Evolutionary conservation across 1,284 basidiomycete species (phyloP), one percentile per base, ranked within the genome.

Genomic region (Sphagnurus paluster): DNA sequence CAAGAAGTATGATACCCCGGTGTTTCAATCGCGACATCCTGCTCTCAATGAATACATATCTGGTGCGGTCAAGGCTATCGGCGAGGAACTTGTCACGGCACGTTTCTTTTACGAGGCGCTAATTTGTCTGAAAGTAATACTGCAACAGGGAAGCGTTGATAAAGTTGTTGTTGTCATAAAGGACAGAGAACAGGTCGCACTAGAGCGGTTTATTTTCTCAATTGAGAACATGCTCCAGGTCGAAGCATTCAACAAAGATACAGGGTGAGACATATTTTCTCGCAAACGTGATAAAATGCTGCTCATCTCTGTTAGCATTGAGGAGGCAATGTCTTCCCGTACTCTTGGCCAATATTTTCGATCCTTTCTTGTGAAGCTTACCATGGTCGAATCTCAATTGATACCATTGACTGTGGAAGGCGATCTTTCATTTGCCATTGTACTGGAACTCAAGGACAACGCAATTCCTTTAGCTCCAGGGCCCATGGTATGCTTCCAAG

Each of bases 21-120:
- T 96, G 16, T 97, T 87, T 61, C 92, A 97, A 67, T 93, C 90
- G 3, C 86, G 93, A 4, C 91, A 95, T 60, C 93, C 93, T 0
- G 80, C 80, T 21, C 72, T 98, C 39, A 89, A 90, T 56, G 83
- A 89, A 35, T 98, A 98, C 65, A 87, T 98, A 40, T 81, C 87
- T 7, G 84, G 86, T 9, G 86, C 90, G 0, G 75, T 93, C 42
- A 83, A 82, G 50, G 84, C 89, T 11, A 65, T 94, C 5, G 71
- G 75, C 5, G 84, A 88, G 47, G 93, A 97, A 62, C 71, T 98
- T 7, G 62, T 75, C 14, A 70, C 76, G 53, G 90, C 89, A 56
- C 43, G 77, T 59, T 14, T 40, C 26, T 38, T 30, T 8, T 59
- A n/a, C 39, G 23, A 43, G 24, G 6, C 26, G 28, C 25, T 13